phyloP scores from a whole-genome alignment of 495 filamentous ascomycete species.

The Hypoxylon intermedium region DNA sequence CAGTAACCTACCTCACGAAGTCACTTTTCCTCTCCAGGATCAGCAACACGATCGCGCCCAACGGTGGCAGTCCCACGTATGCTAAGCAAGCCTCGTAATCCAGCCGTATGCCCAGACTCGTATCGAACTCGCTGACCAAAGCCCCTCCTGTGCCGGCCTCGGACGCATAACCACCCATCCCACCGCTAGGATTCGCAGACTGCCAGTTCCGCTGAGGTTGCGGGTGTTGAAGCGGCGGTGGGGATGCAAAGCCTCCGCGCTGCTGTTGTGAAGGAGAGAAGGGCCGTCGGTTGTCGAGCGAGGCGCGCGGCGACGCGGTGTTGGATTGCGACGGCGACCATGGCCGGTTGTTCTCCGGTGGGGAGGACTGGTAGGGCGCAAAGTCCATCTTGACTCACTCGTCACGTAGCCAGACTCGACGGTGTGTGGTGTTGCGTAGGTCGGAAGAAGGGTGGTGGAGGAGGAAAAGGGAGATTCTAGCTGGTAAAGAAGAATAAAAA shows the following conservation, averaged over 20 bases:
- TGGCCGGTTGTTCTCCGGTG: constrained; percentile 76
- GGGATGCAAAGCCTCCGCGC: constrained; percentile 45
- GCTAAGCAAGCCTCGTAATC: constrained; percentile 90
- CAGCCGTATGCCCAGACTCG: constrained; percentile 69
- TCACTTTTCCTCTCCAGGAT: constrained; percentile 93
- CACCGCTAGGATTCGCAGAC: constrained; percentile 13
- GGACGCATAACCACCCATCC: constrained; percentile 16
- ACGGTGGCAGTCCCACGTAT: constrained; percentile 85
- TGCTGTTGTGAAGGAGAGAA: constrained; percentile 54
- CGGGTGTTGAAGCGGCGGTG: constrained; percentile 58
- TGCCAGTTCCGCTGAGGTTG: constrained; percentile 59
- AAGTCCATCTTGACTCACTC: constrained; percentile 75
- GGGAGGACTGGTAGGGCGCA: constrained; percentile 90
- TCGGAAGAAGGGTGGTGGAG: too few species aligned
- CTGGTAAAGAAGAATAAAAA: background rate
- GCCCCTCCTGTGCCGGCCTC: constrained; percentile 31
- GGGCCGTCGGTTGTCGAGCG: constrained; percentile 52
- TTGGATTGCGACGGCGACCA: constrained; percentile 68
- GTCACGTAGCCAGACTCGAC: too few species aligned
- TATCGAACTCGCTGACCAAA: constrained; percentile 69
- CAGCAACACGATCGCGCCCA: constrained; percentile 83
- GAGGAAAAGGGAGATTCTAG: too few species aligned
- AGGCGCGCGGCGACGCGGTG: constrained; percentile 60
- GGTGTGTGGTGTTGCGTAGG: too few species aligned
- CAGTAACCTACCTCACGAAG: constrained; percentile 88